These are phyloP conservation scores for Xylaria sp. DNA, from an alignment of 2,329 filamentous ascomycete genomes.

Conservation along the genomic window DNA sequence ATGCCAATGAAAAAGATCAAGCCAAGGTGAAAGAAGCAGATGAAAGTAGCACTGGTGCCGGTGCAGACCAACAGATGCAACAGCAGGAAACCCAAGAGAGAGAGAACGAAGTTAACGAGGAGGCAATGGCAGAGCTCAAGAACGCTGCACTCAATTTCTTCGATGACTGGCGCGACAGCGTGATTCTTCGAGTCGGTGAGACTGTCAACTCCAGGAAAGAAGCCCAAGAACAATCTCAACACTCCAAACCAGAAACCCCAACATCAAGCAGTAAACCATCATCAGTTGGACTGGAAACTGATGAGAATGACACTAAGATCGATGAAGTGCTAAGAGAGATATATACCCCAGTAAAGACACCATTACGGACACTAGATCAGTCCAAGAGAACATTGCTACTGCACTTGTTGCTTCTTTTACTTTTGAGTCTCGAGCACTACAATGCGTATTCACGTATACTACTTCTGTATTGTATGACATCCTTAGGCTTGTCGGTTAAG, in stretches of 20 bases:
- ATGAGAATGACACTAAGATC: conserved; percentile 55
- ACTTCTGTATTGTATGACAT: conserved; percentile 75
- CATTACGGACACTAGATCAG: conserved; percentile 68
- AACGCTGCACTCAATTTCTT: conserved; percentile 46
- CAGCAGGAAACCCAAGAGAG: conserved; percentile 37
- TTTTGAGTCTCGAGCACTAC: conserved; percentile 82
- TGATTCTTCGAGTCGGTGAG: conserved; percentile 48
- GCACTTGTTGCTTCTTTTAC: conserved; percentile 76
- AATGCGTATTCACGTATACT: conserved; percentile 78
- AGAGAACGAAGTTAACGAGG: conserved; percentile 43
- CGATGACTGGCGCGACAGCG: conserved; percentile 48
- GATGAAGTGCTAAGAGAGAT: conserved; percentile 62
- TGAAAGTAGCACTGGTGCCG: conserved; percentile 5
- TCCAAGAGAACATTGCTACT: conserved; percentile 74
- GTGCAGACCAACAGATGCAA: conserved; percentile 25
- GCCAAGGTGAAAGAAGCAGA: conserved; percentile 15
- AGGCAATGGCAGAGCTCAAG: conserved; percentile 45
- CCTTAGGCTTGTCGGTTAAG: conserved; percentile 73
- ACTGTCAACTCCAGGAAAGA: conserved; percentile 45
- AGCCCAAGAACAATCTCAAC: conserved; percentile 38
- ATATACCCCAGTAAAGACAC: conserved; percentile 71
- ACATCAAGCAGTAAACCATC: conserved; percentile 5
- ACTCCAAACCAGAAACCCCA: conserved; percentile 38
- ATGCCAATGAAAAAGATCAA: conserved; percentile 38
- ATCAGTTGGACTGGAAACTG: conserved; percentile 32